Percentiles rank a stretch among this genome's conserved stretches.
Evolutionary conservation across 176 grass and related monocot genomes (phyloP).

Genomic region (Carex parvula): DNA sequence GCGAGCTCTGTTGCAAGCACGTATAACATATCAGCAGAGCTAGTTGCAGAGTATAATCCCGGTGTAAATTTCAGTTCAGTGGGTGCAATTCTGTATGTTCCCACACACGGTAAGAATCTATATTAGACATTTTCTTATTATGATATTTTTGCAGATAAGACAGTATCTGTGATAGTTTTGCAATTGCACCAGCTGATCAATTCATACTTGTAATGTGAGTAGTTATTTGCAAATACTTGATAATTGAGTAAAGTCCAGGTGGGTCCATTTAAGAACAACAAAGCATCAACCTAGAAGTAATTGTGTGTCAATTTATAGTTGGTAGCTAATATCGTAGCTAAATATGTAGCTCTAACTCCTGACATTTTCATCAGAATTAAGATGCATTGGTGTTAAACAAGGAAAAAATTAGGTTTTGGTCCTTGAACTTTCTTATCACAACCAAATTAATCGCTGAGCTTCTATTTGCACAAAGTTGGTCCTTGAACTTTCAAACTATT

Average conservation of each 20-base stretch:
- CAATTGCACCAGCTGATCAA: not conserved
- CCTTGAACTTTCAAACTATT: too few relatives aligned
- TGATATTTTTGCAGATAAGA: slow-evolving; percentile 6
- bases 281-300: not conserved
- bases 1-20: slow-evolving; percentile 31
- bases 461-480: not conserved
- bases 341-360: not conserved
- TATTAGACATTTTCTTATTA: not conserved
- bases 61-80: slow-evolving; percentile 34
- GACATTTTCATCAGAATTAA: not conserved
- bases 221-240: not conserved
- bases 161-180: not conserved
- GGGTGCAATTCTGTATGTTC: slow-evolving; percentile 49
- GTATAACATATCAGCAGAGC: slow-evolving; percentile 24
- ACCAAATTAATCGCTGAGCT: not conserved
- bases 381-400: not conserved
- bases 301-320: not conserved
- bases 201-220: not conserved
- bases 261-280: not conserved
- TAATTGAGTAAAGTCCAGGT: not conserved
- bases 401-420: not conserved
- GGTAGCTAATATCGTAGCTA: too few relatives aligned
- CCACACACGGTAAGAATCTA: slow-evolving; percentile 45
- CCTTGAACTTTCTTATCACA: not conserved
- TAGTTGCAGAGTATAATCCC: slow-evolving; percentile 54